phyloP scores from a whole-genome alignment of 1,139 yeast genomes.

The Debaryomycetaceae sp. region DNA sequence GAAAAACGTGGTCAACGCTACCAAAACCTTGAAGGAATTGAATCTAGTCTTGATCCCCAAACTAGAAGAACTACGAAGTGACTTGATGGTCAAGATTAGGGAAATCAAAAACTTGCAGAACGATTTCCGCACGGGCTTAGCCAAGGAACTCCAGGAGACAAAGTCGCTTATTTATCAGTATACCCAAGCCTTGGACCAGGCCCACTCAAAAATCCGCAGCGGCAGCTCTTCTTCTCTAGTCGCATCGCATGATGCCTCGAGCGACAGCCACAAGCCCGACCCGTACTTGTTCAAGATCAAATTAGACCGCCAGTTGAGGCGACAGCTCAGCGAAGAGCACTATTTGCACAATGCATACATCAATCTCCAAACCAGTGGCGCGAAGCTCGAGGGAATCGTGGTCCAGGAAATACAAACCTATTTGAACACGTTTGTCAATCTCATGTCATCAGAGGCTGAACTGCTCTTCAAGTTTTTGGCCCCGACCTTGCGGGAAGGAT shows the following conservation, averaged over 20 bases:
- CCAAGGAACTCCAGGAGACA: slow-evolving; percentile 58
- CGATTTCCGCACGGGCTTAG: slow-evolving; percentile 71
- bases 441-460: slow-evolving; percentile 59
- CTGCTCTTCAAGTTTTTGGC: slow-evolving; percentile 54
- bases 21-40: slow-evolving; percentile 63
- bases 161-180: slow-evolving; percentile 40
- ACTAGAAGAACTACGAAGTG: slow-evolving; percentile 75
- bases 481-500: slow-evolving; percentile 61
- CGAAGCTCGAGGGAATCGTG: slow-evolving; percentile 80
- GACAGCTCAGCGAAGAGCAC: slow-evolving; percentile 75
- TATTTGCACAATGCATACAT: slow-evolving; percentile 79
- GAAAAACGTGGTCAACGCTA: slow-evolving; percentile 55
- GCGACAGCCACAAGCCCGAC: slow-evolving; percentile 47
- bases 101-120: slow-evolving; percentile 75
- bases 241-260: slow-evolving; percentile 2
- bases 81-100: slow-evolving; percentile 70
- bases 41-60: slow-evolving; percentile 64
- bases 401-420: slow-evolving; percentile 80
- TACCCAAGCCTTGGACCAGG: slow-evolving; percentile 25
- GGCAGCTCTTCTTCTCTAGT: neutral
- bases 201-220: slow-evolving; percentile 4
- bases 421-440: slow-evolving; percentile 56
- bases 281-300: slow-evolving; percentile 69
- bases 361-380: slow-evolving; percentile 80
- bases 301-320: slow-evolving; percentile 67